Base-by-base conservation (phyloP, 2,329 filamentous ascomycete genomes). In the Arthrocladium fulminans region DNA sequence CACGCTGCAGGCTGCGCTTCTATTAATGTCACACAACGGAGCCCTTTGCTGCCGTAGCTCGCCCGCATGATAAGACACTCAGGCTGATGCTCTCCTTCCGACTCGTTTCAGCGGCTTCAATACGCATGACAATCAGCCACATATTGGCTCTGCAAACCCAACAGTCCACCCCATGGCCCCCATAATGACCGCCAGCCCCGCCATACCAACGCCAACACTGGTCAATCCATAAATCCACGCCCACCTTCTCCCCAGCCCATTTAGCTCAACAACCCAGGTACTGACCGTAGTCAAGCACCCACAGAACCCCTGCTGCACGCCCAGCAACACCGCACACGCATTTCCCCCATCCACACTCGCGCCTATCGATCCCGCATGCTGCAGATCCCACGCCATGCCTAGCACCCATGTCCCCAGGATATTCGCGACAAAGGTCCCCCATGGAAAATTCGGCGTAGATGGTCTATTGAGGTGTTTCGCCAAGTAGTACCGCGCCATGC, bases 401-500 rank as follows among this genome's bases (percentile, higher is more conserved):
- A 92, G 65, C 15, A 94, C 65, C 0, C 74, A 76, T 0, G 86
- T 88, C 13, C 88, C 88, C 10, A 81, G 61, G 1, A 90, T 69
- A 59, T 95, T 95, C 40, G 83, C 86, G 0, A 70, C 67, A 58
- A 94, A 94, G 0, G 88, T 95, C 8, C 88, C 88, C 0, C 94
- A 63, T 0, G 88, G 88, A 56, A 94, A 94, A 0, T 75, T 70
- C 0, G 77, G 62, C 0, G 77, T 58, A 13, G 76, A 69, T 0
- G 74, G 70, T 4, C 32, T 19, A 58, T 94, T 94, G 22, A 94
- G 74, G 30, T 72, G 66, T 7, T 83, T 62, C 0, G 83, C 83
- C 0, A 75, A 63, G 61, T 86, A 87, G 68, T 85, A 94, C 2
- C 88, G 77, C 0, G 73, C 61, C 0, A 94, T 67, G 50, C 83